Conservation (phyloP, 805 yeast species). For the Kazachstania viticola region DNA sequence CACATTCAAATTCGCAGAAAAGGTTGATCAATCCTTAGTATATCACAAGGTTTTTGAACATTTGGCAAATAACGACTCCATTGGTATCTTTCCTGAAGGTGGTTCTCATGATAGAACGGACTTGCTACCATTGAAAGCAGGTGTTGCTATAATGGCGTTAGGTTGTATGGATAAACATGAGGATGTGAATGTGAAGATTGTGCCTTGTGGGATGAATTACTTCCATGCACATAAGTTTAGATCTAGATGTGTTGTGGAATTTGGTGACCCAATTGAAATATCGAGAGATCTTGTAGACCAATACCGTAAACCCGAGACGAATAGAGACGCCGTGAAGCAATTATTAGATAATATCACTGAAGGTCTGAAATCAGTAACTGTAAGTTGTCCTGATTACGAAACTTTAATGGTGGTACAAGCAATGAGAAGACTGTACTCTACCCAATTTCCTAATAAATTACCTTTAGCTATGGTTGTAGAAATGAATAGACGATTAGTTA, state of each 20-base stretch:
- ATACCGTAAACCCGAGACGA: constrained; percentile 42
- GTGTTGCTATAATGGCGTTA: constrained; percentile 95
- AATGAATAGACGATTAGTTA: constrained; percentile 75
- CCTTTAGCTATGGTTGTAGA: constrained; percentile 82
- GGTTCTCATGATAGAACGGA: constrained; percentile 95
- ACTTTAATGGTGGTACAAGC: constrained; percentile 84
- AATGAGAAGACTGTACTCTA: constrained; percentile 66
- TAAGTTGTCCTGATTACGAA: constrained; percentile 80
- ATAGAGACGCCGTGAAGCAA: constrained; percentile 61
- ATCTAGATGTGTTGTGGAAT: constrained; percentile 89
- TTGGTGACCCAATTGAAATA: constrained; percentile 78
- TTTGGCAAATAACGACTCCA: constrained; percentile 63
- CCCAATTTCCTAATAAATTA: constrained; percentile 51
- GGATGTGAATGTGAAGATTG: constrained; percentile 67
- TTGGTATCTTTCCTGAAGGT: constrained; percentile 96
- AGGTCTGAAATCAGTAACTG: constrained; percentile 75
- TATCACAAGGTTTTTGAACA: constrained; percentile 79
- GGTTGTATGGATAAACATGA: constrained; percentile 83
- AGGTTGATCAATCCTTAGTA: constrained; percentile 76
- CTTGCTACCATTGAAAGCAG: constrained; percentile 84
- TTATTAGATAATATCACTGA: constrained; percentile 59
- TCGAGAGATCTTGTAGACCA: constrained; percentile 46
- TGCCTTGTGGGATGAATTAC: constrained; percentile 96
- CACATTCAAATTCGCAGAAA: constrained; percentile 59
- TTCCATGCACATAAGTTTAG: constrained; percentile 93